These are phyloP conservation scores for Chenopodium formosanum DNA, from an alignment of 148 eudicot species.

Conservation along the genomic window DNA sequence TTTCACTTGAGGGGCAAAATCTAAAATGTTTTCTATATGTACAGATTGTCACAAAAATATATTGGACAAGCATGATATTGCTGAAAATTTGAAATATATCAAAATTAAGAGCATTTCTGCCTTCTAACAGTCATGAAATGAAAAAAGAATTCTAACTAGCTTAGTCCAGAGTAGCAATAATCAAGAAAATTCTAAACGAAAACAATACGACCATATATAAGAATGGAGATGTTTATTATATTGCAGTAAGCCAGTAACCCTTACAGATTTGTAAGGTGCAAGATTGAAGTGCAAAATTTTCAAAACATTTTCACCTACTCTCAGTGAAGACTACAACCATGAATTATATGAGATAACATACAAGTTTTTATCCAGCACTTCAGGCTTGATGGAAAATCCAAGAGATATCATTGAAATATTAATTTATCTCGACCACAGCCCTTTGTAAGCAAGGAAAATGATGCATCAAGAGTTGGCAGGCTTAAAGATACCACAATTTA, in stretches of 20 bases:
- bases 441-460: not conserved
- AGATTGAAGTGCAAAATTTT: not conserved
- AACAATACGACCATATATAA: not conserved
- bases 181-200: not conserved
- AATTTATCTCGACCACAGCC: not conserved
- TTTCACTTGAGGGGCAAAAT: not conserved
- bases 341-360: not conserved
- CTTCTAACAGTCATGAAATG: not conserved
- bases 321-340: conserved; percentile 1
- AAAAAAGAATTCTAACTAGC: not conserved
- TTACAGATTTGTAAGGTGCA: not conserved
- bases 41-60: no score
- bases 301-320: not conserved
- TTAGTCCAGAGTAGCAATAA: not conserved
- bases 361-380: conserved; percentile 7
- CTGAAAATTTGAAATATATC: not conserved
- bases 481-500: not conserved
- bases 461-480: conserved; percentile 9
- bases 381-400: not conserved
- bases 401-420: not conserved
- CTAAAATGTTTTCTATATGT: not conserved
- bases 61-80: not conserved
- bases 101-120: not conserved
- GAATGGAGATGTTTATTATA: not conserved
- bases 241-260: conserved; percentile 8